phyloP scores from a whole-genome alignment of 2,329 filamentous ascomycete genomes.

The Colletotrichum sp. region DNA sequence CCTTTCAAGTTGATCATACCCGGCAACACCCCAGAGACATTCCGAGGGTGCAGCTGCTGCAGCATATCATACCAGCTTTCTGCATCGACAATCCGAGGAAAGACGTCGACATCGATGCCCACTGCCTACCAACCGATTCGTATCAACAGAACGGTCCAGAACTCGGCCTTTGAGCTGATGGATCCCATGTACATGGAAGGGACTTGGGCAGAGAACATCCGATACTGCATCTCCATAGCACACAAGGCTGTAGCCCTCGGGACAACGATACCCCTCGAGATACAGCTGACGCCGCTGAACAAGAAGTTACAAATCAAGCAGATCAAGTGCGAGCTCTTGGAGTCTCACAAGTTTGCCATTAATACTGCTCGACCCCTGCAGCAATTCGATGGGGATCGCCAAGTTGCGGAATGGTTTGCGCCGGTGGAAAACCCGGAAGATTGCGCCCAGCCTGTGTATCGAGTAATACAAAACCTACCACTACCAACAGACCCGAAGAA shows the following conservation, averaged over 20 bases:
- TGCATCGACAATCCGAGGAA: neutral
- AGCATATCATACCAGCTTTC: slow-evolving; percentile 8
- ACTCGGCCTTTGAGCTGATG: slow-evolving; percentile 9
- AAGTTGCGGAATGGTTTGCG: neutral
- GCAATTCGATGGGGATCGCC: neutral
- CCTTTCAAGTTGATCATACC: neutral
- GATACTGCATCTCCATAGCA: neutral
- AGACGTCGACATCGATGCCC: neutral
- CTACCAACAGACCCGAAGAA: neutral
- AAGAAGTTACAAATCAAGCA: neutral
- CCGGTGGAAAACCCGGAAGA: neutral
- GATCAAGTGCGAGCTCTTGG: neutral
- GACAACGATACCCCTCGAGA: neutral
- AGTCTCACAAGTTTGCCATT: neutral
- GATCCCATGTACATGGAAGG: slow-evolving; percentile 1
- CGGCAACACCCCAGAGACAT: neutral
- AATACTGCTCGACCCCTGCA: neutral
- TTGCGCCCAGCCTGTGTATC: neutral
- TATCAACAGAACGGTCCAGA: neutral
- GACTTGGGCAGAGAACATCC: neutral
- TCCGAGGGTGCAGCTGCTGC: neutral
- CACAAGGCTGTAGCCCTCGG: slow-evolving; percentile 6
- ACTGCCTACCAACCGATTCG: neutral
- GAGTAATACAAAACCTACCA: neutral
- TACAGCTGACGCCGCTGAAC: neutral